Percentiles rank a stretch among this genome's conserved stretches.
Conservation (phyloP, 495 filamentous ascomycete species). For the Chaetomium cochliodes region DNA sequence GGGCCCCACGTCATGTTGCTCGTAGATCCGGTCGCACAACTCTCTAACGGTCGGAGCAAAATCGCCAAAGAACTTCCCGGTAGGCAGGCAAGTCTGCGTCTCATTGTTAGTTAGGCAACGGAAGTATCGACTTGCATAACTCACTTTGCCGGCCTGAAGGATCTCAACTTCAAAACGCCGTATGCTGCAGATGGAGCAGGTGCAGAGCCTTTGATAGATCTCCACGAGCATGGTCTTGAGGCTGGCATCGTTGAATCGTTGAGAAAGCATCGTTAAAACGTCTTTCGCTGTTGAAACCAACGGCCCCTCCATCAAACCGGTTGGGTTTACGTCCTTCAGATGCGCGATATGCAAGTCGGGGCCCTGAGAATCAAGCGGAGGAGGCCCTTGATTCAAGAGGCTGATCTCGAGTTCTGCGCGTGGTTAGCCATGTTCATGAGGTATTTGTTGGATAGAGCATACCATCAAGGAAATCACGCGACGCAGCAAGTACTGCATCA, state of each 20-base stretch:
- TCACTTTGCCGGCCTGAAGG: slow-evolving; percentile 46
- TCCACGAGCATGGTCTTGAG: slow-evolving; percentile 31
- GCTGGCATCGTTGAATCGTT: slow-evolving; percentile 28
- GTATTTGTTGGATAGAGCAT: slow-evolving; percentile 8
- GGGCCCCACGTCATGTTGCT: slow-evolving; percentile 32
- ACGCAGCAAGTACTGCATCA: slow-evolving; percentile 41
- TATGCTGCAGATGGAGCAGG: slow-evolving; percentile 37
- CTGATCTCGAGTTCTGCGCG: slow-evolving; percentile 44
- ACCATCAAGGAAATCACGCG: slow-evolving; percentile 52
- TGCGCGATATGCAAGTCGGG: slow-evolving; percentile 42
- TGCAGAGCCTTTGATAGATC: slow-evolving; percentile 33
- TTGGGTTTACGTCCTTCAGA: slow-evolving; percentile 27
- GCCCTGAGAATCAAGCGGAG: slow-evolving; percentile 31
- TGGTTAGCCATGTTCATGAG: slow-evolving; percentile 18
- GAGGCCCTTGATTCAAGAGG: slow-evolving; percentile 30
- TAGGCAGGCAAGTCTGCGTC: slow-evolving; percentile 34
- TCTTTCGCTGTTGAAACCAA: slow-evolving; percentile 34
- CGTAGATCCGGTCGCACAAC: slow-evolving; percentile 43
- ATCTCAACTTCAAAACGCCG: slow-evolving; percentile 48
- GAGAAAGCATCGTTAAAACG: slow-evolving; percentile 35
- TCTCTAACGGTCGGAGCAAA: slow-evolving; percentile 38
- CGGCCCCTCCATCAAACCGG: slow-evolving; percentile 23
- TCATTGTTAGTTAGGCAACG: slow-evolving; percentile 24
- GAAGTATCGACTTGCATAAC: background rate
- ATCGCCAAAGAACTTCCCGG: slow-evolving; percentile 34